Percentiles rank a stretch among this genome's conserved stretches.
Evolutionary conservation across 768 basidiomycete genomes (phyloP).

Genomic region (Suillus sp.): DNA sequence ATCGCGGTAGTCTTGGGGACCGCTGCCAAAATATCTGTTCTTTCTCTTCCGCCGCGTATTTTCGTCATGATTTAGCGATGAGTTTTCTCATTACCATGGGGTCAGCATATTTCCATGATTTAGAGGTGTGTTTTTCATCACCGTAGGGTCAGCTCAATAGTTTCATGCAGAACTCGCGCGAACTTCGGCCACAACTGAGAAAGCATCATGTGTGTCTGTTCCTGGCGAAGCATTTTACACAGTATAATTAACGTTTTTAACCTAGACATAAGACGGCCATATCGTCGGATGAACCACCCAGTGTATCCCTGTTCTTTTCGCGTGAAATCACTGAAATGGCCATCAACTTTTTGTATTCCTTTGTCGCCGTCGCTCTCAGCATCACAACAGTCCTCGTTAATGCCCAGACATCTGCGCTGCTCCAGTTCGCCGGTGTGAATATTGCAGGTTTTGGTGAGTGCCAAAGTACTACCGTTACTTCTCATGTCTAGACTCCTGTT

Average conservation of each 20-base stretch:
- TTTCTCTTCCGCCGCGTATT: neutral
- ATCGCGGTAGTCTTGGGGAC: neutral
- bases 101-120: constrained; percentile 1
- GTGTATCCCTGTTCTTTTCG: neutral
- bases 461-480: neutral
- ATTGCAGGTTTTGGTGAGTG: constrained; percentile 50
- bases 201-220: neutral
- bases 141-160: neutral
- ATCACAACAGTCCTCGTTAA: constrained; percentile 18
- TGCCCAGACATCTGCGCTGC: constrained; percentile 22
- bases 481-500: neutral
- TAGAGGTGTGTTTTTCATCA: neutral
- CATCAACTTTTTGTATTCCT: constrained; percentile 19
- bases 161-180: neutral
- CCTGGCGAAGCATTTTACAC: constrained; percentile 11
- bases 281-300: neutral
- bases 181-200: constrained; percentile 8
- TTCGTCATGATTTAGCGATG: neutral
- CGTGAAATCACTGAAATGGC: constrained; percentile 26
- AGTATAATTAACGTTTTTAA: constrained; percentile 11
- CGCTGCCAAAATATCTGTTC: neutral
- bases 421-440: constrained; percentile 49
- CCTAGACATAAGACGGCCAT: constrained; percentile 17
- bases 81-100: constrained; percentile 1
- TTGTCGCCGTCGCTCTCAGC: constrained; percentile 14